Evolutionary conservation across 1,284 basidiomycete genomes (phyloP), one percentile per base, ranked within the genome.

Genomic region (Sparassis latifolia): DNA sequence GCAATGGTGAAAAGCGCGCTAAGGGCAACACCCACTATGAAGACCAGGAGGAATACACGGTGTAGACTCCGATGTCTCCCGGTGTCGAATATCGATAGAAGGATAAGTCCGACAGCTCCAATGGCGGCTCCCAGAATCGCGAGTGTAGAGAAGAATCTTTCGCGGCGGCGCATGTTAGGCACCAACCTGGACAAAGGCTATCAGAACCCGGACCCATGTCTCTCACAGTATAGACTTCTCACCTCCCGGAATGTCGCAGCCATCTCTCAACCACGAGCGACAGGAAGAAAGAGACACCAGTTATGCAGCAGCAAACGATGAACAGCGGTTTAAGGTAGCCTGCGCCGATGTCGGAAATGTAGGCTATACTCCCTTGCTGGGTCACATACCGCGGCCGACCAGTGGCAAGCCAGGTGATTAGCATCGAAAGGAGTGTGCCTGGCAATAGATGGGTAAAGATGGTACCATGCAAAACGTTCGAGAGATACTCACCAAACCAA

Each of bases 261-360:
- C 77, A 75, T 44, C 84, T 72, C 65, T 88, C 84, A 38, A 82
- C 60, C 2, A 71, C 54, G 28, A 89, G 71, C 5, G 78, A 76
- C 43, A 82, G 63, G 58, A 86, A 69, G 64, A 89, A 86, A 0
- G 74, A 71, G 1, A 77, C 66, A 1, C 75, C 81, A 2, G 85
- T 86, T 50, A 86, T 73, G 37, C 70, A 68, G 57, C 78, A 81
- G 10, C 79, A 79, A 5, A 73, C 68, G 42, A 89, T 69, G 60
- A 89, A 89, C 32, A 89, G 71, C 4, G 86, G 86, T 61, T 89
- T 88, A 33, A 89, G 68, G 42, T 75, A 71, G 57, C 76, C 76
- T 28, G 86, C 86, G 27, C 82, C 86, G 33, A 89, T 67, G 60
- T 89, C 86, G 28, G 84, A 87, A 46, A 89, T 87, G 64, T 84